Percentiles rank a stretch among this genome's conserved stretches.
These are phyloP conservation scores for Ganoderma sinense DNA, from an alignment of 1,284 basidiomycete genomes.

Conservation along the genomic window DNA sequence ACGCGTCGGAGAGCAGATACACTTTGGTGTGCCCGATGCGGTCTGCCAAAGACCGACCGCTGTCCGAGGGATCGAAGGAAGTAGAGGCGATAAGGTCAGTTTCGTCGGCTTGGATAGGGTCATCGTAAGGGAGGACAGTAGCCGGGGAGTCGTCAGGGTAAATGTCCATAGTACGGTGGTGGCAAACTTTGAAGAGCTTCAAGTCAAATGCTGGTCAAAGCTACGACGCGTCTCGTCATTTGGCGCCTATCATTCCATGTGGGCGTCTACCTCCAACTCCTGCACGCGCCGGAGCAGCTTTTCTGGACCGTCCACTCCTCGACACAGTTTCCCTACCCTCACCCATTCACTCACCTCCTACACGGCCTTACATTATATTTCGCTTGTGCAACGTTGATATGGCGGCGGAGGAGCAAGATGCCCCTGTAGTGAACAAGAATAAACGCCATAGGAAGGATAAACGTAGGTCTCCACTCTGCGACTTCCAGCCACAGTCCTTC, in stretches of 20 bases:
- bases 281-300: too few relatives aligned
- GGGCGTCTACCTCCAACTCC: background rate
- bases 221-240: background rate
- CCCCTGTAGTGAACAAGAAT: slow-evolving; percentile 75
- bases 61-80: slow-evolving; percentile 26
- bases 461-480: slow-evolving; percentile 58
- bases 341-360: too few relatives aligned
- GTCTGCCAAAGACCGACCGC: slow-evolving; percentile 53
- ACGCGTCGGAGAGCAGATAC: slow-evolving; percentile 72
- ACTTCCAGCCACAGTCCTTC: background rate
- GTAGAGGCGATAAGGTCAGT: slow-evolving; percentile 58
- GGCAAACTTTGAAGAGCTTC: background rate
- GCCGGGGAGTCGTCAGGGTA: slow-evolving; percentile 31
- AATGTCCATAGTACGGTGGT: slow-evolving; percentile 45
- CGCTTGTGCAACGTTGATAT: slow-evolving; percentile 40
- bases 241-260: background rate
- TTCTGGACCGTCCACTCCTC: background rate
- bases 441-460: slow-evolving; percentile 92
- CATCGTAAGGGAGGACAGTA: slow-evolving; percentile 55
- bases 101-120: slow-evolving; percentile 43
- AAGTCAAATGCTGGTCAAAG: background rate
- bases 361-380: too few relatives aligned
- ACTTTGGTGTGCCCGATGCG: slow-evolving; percentile 73
- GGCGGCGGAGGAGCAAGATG: slow-evolving; percentile 49
- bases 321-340: background rate